These are phyloP conservation scores for Ashbya aceris DNA, from an alignment of 1,139 yeast species.

Conservation along the genomic window DNA sequence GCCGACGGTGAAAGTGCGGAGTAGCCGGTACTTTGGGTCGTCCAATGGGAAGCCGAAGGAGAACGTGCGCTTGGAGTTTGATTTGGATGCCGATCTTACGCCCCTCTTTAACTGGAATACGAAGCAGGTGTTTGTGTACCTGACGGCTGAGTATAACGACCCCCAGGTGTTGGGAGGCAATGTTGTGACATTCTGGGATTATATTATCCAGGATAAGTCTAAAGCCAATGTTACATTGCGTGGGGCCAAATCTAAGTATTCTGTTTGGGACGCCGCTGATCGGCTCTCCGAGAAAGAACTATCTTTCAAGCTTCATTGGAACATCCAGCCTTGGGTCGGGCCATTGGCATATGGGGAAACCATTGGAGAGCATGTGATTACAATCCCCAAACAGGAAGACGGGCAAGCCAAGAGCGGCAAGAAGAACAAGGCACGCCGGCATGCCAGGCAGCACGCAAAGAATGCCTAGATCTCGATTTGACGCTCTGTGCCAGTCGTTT, in stretches of 20 bases:
- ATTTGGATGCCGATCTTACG: slow-evolving; percentile 57
- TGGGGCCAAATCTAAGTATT: slow-evolving; percentile 60
- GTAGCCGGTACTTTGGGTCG: slow-evolving; percentile 69
- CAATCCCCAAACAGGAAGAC: slow-evolving; percentile 1
- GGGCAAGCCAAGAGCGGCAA: background rate
- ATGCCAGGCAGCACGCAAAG: too few species aligned
- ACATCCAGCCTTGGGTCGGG: slow-evolving; percentile 86
- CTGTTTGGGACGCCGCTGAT: slow-evolving; percentile 79
- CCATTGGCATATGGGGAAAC: slow-evolving; percentile 65
- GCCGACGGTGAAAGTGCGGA: slow-evolving; percentile 39
- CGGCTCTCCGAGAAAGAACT: slow-evolving; percentile 63
- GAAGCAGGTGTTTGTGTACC: slow-evolving; percentile 81
- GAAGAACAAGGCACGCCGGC: background rate
- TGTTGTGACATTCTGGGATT: slow-evolving; percentile 85
- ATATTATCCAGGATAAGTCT: slow-evolving; percentile 51
- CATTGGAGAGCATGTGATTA: slow-evolving; percentile 20
- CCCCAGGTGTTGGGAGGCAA: slow-evolving; percentile 37
- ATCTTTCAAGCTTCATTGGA: slow-evolving; percentile 70
- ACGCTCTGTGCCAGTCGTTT: too few species aligned
- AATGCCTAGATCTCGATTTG: too few species aligned
- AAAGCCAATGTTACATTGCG: slow-evolving; percentile 48
- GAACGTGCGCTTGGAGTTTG: slow-evolving; percentile 63
- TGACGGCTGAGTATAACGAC: slow-evolving; percentile 69
- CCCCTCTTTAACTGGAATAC: slow-evolving; percentile 94
- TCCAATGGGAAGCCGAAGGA: slow-evolving; percentile 65